These are phyloP conservation scores for Saturnispora sekii DNA, from an alignment of 805 yeast species.

Conservation along the genomic window DNA sequence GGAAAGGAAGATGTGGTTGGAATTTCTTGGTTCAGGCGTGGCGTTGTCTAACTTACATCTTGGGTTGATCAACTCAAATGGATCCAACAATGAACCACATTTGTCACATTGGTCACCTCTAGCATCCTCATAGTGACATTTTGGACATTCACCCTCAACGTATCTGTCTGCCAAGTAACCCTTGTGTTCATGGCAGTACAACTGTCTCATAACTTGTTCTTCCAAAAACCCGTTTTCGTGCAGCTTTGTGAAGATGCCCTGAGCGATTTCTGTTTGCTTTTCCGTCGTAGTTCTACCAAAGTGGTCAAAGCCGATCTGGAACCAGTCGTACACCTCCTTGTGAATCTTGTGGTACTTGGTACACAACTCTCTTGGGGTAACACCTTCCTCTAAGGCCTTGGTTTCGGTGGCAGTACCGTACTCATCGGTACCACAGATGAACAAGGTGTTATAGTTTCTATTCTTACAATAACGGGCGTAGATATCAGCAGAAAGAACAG, in stretches of 20 bases:
- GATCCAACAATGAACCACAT: constrained; percentile 84
- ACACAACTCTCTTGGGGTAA: constrained; percentile 82
- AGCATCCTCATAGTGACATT: constrained; percentile 91
- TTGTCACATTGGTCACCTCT: constrained; percentile 99
- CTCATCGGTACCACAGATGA: constrained; percentile 95
- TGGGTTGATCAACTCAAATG: constrained; percentile 88
- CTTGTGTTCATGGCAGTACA: constrained; percentile 83
- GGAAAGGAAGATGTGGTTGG: constrained; percentile 78
- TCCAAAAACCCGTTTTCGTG: constrained; percentile 71
- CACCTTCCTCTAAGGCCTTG: constrained; percentile 89
- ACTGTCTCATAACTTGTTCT: constrained; percentile 80
- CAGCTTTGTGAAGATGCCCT: constrained; percentile 76
- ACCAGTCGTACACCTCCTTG: constrained; percentile 91
- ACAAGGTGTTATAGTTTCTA: constrained; percentile 80
- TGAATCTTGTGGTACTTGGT: constrained; percentile 84
- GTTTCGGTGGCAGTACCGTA: constrained; percentile 99
- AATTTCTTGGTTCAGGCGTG: constrained; percentile 67
- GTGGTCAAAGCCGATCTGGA: constrained; percentile 85
- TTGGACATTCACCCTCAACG: constrained; percentile 96
- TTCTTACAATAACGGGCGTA: constrained; percentile 83
- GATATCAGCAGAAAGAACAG: constrained; percentile 90
- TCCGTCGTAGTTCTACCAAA: constrained; percentile 96
- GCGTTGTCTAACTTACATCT: constrained; percentile 88
- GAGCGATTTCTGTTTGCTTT: constrained; percentile 89
- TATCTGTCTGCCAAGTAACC: constrained; percentile 93